Percentiles rank a stretch among this genome's conserved stretches.
Conservation (phyloP, 2,329 filamentous ascomycete genomes). For the Bretziella fagacearum region DNA sequence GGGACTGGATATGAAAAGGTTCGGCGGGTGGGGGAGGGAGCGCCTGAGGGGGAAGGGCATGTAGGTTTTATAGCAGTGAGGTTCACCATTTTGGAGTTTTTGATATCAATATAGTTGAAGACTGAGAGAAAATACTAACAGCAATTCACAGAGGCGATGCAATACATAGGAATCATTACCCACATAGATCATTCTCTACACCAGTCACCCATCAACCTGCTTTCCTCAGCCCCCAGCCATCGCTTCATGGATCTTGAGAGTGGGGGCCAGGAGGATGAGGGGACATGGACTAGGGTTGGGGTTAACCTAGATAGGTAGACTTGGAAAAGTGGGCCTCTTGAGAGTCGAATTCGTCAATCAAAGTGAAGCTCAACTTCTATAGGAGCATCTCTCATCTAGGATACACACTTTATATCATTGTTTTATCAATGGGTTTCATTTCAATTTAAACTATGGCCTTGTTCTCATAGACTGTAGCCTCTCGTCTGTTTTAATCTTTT, state of each 20-base stretch:
- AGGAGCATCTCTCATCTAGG: too few species aligned
- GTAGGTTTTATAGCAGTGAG: constrained; percentile 13
- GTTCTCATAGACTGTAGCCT: too few species aligned
- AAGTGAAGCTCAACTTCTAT: too few species aligned
- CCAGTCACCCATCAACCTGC: background rate
- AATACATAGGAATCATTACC: background rate
- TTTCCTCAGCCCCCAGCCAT: background rate
- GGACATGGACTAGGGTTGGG: background rate
- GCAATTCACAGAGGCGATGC: background rate
- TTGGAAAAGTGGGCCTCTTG: too few species aligned
- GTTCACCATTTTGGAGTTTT: background rate
- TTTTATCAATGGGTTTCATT: too few species aligned
- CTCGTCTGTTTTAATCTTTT: too few species aligned
- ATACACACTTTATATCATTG: too few species aligned
- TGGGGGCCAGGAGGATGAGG: background rate
- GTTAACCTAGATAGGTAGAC: background rate
- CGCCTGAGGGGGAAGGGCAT: constrained; percentile 9
- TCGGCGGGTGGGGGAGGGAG: constrained; percentile 10
- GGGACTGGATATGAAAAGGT: constrained; percentile 12
- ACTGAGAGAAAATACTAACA: background rate
- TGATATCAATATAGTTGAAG: background rate
- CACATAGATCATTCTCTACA: background rate
- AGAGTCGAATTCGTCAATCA: too few species aligned
- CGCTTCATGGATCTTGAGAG: too few species aligned
- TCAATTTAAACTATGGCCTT: too few species aligned